phyloP scores from a whole-genome alignment of 2,329 filamentous ascomycete species.

The Alternaria sp. region DNA sequence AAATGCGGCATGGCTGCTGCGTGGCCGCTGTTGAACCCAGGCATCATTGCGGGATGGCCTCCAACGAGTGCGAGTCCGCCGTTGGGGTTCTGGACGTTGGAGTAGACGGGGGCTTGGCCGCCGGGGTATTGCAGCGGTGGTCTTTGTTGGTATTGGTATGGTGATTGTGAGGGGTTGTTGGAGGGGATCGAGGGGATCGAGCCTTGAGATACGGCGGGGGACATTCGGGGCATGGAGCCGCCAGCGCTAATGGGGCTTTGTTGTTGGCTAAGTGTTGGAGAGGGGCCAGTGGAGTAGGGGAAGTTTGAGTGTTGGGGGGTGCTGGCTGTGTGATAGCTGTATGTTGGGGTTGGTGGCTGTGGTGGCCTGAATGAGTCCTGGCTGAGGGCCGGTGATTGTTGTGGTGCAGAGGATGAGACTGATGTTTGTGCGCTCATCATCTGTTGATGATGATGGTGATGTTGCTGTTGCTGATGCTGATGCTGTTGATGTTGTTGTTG shows the following conservation, averaged over 20 bases:
- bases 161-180: conserved; percentile 58
- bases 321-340: conserved; percentile 67
- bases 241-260: conserved; percentile 59
- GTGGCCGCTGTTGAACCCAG: conserved; percentile 68
- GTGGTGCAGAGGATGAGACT: conserved; percentile 48
- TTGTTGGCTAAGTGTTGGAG: conserved; percentile 56
- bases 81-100: conserved; percentile 78
- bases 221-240: conserved; percentile 60
- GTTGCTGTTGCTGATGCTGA: conserved; percentile 49
- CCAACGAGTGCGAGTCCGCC: conserved; percentile 76
- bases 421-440: conserved; percentile 59
- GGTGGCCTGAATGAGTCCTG: conserved; percentile 68
- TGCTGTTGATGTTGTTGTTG: conserved; percentile 21
- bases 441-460: conserved; percentile 45
- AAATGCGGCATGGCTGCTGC: conserved; percentile 70
- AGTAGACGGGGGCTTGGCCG: conserved; percentile 71
- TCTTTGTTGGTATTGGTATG: conserved; percentile 58
- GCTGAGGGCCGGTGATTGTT: conserved; percentile 63
- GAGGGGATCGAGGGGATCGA: conserved; percentile 56
- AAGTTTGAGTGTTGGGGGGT: conserved; percentile 60
- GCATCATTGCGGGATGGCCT: conserved; percentile 65
- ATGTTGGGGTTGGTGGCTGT: conserved; percentile 67
- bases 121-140: conserved; percentile 56
- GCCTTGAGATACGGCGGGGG: conserved; percentile 58
- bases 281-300: conserved; percentile 60